Base-by-base conservation (phyloP, 176 grass and related monocot species). In the Dendrocalamus sinicus region DNA sequence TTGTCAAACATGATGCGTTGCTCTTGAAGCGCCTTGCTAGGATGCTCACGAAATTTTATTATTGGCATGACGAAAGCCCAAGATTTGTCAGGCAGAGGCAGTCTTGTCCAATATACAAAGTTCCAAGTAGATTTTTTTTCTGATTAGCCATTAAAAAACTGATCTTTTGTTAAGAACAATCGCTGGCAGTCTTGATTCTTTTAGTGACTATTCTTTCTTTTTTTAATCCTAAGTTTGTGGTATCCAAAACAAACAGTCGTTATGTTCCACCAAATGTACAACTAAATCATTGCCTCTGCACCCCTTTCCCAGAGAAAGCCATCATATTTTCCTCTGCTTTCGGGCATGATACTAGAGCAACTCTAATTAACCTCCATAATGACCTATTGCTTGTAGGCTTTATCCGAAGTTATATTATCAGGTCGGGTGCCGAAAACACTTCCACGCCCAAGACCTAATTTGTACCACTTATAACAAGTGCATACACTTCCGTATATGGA, bases 371-470 rank as follows among this genome's bases (percentile, higher is more conserved):
- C 74, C 15, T 73, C 23, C 73, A 83, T 67, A 70, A 73, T 78
- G 73, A 35, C 73, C 55, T 83, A 83, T 78, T 86, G 84, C 88
- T 86, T 66, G 5, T 86, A 84, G 72, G 66, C 84, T 74, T 83
- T 87, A 78, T 60, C 5, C 30, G 72, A 59, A 72, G 69, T 7
- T 59, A 9, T 59, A n/a, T 10, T 10, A 73, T 35, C 9, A 24
- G 40, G 26, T 59, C 17, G 23, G 58, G 4, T 52, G 26, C 22
- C 79, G 20, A 51, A 41, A 1, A 53, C 22, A 65, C n/a, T 46
- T 30, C 7, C 63, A 70, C 28, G 44, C 7, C 30, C 22, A 40
- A 22, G 58, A 76, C 32, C 9, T 58, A 20, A 13, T 40, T 12
- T 57, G 0, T 58, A 3, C 71, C 46, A 52, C 24, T 15, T 2